Evolutionary conservation across 1,284 basidiomycete genomes (phyloP).

Genomic region (Rhodotorula glutinis): DNA sequence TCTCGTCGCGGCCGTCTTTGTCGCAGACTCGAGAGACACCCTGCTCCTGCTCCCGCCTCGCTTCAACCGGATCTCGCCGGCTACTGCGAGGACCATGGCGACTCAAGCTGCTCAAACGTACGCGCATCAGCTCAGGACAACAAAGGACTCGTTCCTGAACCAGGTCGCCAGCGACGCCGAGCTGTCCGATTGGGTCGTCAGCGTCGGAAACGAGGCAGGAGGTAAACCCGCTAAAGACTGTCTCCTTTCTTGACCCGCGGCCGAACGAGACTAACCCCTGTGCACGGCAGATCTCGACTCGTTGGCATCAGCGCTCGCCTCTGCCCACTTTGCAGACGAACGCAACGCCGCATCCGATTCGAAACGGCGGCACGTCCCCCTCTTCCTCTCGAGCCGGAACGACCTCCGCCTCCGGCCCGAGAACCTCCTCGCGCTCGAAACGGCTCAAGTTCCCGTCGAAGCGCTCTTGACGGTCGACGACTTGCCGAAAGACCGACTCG

Average conservation of each 20-base stretch:
- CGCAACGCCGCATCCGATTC: slow-evolving; percentile 46
- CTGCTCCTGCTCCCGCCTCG: slow-evolving; percentile 5
- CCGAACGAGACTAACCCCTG: too few relatives aligned
- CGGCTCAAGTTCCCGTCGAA: slow-evolving; percentile 57
- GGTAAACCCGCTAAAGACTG: too few relatives aligned
- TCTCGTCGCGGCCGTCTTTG: background rate
- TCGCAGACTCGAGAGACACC: background rate
- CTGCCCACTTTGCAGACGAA: slow-evolving; percentile 60
- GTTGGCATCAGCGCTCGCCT: slow-evolving; percentile 75
- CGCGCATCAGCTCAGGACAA: slow-evolving; percentile 46
- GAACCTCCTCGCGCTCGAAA: slow-evolving; percentile 69
- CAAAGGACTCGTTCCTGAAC: slow-evolving; percentile 54
- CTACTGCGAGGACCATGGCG: background rate
- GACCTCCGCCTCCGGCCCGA: slow-evolving; percentile 80
- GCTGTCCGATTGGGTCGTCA: slow-evolving; percentile 67
- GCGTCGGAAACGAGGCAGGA: slow-evolving; percentile 88
- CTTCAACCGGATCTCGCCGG: background rate
- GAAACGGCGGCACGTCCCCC: slow-evolving; percentile 53
- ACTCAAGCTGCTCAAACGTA: background rate
- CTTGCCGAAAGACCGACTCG: slow-evolving; percentile 40
- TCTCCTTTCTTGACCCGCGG: too few relatives aligned
- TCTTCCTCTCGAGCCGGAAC: slow-evolving; percentile 66
- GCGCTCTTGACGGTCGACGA: slow-evolving; percentile 57
- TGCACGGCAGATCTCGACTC: slow-evolving; percentile 74
- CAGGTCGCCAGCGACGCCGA: slow-evolving; percentile 51